Conservation (phyloP, 2,329 filamentous ascomycete species). For the Pyrenophora teres region DNA sequence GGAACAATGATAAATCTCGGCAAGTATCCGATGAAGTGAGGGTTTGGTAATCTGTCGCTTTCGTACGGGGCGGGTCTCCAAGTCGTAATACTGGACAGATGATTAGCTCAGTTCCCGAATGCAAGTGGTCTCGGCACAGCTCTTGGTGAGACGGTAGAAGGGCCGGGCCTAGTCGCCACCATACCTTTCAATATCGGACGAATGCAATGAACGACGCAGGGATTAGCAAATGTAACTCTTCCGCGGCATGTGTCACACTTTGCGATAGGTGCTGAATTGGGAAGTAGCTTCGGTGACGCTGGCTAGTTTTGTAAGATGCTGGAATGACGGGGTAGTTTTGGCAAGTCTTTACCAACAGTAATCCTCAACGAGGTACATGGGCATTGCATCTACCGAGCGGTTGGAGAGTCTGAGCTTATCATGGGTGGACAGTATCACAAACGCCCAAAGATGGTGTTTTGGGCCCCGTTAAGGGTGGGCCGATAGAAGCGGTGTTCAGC, state of each 20-base stretch:
- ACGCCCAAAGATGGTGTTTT: slow-evolving; percentile 21
- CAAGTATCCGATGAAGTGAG: slow-evolving; percentile 22
- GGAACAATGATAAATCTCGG: slow-evolving; percentile 19
- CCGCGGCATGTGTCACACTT: slow-evolving; percentile 29
- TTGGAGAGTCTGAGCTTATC: slow-evolving; percentile 21
- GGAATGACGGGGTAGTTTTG: slow-evolving; percentile 16
- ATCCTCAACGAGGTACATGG: neutral
- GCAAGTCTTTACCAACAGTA: slow-evolving; percentile 7
- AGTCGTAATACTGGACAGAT: slow-evolving; percentile 36
- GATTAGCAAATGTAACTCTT: slow-evolving; percentile 21
- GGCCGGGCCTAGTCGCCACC: slow-evolving; percentile 35
- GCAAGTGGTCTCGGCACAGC: slow-evolving; percentile 20
- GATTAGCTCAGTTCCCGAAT: slow-evolving; percentile 36
- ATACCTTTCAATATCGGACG: slow-evolving; percentile 32
- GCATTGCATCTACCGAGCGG: slow-evolving; percentile 1
- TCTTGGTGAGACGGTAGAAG: slow-evolving; percentile 30
- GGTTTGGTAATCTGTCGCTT: slow-evolving; percentile 15
- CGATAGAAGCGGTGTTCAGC: slow-evolving; percentile 23
- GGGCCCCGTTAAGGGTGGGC: slow-evolving; percentile 27
- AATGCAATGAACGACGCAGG: slow-evolving; percentile 21
- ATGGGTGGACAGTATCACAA: slow-evolving; percentile 30
- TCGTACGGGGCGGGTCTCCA: slow-evolving; percentile 19
- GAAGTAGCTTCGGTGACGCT: slow-evolving; percentile 14
- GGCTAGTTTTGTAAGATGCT: slow-evolving; percentile 9
- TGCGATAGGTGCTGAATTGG: slow-evolving; percentile 15